Evolutionary conservation across 2,329 filamentous ascomycete species (phyloP).

Genomic region (Sporothrix brunneoviolacea): DNA sequence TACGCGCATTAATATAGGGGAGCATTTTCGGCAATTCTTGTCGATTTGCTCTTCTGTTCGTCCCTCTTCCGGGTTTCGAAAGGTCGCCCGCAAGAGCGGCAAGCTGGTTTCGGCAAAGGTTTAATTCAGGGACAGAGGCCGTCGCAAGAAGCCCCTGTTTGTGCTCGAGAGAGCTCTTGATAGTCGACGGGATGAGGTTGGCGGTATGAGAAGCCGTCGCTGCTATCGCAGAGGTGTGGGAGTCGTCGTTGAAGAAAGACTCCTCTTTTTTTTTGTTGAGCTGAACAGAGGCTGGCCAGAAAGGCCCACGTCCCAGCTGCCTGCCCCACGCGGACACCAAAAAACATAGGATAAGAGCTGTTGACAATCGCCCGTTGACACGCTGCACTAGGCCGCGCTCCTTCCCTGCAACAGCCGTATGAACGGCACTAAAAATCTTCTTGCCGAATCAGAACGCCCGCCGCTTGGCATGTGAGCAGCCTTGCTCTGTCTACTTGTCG

Average conservation of each 20-base stretch:
- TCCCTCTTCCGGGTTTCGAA: no score
- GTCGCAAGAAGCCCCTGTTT: no score
- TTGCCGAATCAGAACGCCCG: conserved; percentile 12
- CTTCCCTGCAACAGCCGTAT: no score
- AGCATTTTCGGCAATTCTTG: no score
- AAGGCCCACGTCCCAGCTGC: conserved; percentile 4
- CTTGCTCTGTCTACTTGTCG: not conserved
- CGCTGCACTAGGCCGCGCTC: no score
- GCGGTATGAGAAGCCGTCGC: no score
- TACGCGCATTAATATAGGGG: conserved; percentile 25
- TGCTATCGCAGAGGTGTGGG: no score
- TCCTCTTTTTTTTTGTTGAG: conserved; percentile 2
- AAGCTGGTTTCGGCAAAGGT: not conserved
- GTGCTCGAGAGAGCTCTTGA: no score
- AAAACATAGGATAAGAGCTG: not conserved
- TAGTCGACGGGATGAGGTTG: not conserved
- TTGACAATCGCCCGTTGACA: conserved; percentile 7
- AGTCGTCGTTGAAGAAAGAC: no score
- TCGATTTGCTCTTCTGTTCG: no score
- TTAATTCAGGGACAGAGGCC: not conserved
- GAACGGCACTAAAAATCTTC: not conserved
- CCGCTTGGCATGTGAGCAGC: conserved; percentile 4
- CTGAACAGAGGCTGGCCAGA: not conserved
- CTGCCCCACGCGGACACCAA: not conserved
- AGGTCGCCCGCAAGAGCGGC: not conserved